These are phyloP conservation scores for Pichia sp. DNA, from an alignment of 1,139 yeast species.

Conservation along the genomic window DNA sequence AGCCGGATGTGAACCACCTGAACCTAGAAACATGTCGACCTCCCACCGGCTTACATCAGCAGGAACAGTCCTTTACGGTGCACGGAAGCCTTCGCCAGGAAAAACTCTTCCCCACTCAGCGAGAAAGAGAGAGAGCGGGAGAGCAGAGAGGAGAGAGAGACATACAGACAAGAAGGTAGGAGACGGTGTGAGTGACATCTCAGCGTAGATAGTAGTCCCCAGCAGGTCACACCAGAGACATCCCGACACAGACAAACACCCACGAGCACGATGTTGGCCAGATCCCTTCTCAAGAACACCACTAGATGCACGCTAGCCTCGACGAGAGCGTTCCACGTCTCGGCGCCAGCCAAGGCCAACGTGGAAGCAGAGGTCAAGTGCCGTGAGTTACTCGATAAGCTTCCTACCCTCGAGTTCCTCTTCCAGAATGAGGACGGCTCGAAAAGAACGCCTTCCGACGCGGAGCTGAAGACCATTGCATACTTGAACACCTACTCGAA, in stretches of 20 bases:
- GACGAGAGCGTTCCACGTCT: slow-evolving; percentile 14
- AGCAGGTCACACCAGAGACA: too few species aligned
- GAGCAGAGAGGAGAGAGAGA: too few species aligned
- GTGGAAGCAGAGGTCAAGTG: slow-evolving; percentile 27
- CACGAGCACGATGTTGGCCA: slow-evolving; percentile 10
- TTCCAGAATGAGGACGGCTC: slow-evolving; percentile 78
- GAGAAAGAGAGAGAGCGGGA: not conserved
- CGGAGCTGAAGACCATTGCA: slow-evolving; percentile 70
- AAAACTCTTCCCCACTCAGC: slow-evolving; percentile 4
- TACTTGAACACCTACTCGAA: slow-evolving; percentile 61
- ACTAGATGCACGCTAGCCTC: slow-evolving; percentile 1
- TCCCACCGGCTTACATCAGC: not conserved
- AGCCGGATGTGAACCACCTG: too few species aligned
- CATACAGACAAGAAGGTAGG: too few species aligned
- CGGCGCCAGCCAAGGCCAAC: slow-evolving; percentile 16
- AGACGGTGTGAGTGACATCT: not conserved
- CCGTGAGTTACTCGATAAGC: slow-evolving; percentile 32
- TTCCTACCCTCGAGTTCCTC: slow-evolving; percentile 54
- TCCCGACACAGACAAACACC: too few species aligned
- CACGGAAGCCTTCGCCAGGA: not conserved
- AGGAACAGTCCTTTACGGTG: too few species aligned
- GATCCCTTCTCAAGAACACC: slow-evolving; percentile 13
- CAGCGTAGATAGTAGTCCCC: too few species aligned
- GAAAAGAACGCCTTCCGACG: slow-evolving; percentile 65
- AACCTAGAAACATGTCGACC: not conserved